Evolutionary conservation across 208 protist species (phyloP), one percentile per base, ranked within the genome.

Genomic region (Acanthamoeba triangularis): DNA sequence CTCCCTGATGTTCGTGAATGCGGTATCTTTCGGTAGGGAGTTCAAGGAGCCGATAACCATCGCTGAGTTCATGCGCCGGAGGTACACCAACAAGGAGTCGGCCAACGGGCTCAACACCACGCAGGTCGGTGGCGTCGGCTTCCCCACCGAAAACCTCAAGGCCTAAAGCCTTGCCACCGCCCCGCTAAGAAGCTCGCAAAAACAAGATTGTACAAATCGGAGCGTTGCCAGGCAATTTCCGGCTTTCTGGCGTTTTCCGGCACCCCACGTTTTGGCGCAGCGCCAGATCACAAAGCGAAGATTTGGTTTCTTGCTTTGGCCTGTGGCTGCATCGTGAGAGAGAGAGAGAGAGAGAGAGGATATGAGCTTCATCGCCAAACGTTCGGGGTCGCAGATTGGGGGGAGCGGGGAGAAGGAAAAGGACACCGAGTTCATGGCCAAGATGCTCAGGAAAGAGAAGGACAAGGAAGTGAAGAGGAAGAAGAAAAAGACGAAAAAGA

Each of bases 71-170:
- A 90, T 90, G 82, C 8, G n/a, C 49, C 65, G 35, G n/a, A 90
- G 65, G 82, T 90, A 90, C 54, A 10, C 35, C 41, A 90, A 20
- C 44, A 90, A 90, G 54, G 52, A 90, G 23, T 90, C 82, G 3
- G 82, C 82, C 44, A 90, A 90, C 82, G 82, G 82, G 6, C 82
- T 90, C 49, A 90, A 90, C 52, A 90, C 82, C 13, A 67, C 41
- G 52, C 82, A 65, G 41, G 52, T 37, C 28, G 82, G 82, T 8
- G 44, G 54, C 47, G 82, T 65, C 14, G 82, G 82, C 20, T 90
- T 67, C 54, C 82, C 82, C n/a, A 65, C 82, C 8, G 33, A 67
- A 8, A 90, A 90, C n/a, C 44, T 65, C 52, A 54, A 63, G n/a
- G 54, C 25, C 44, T 28, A 2, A 6, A 35, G 14, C 69, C n/a